Percentiles rank a stretch among this genome's conserved stretches.
Conservation (phyloP, 140 eudicot species). For the Flaveria floridana region DNA sequence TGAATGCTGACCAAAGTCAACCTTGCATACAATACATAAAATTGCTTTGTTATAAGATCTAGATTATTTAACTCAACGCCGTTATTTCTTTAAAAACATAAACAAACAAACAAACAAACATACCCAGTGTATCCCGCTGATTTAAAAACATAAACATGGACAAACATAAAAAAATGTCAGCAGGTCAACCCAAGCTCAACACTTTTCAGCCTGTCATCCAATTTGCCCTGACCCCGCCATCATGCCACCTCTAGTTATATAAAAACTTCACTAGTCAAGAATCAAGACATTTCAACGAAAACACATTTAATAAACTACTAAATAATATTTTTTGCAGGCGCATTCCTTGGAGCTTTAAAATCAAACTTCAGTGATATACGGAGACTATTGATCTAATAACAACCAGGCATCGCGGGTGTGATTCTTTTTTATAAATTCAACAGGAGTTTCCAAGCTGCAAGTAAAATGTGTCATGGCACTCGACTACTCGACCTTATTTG, state of each 20-base stretch:
- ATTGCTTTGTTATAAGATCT: neutral
- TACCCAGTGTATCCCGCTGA: too few species aligned
- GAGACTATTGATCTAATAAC: constrained; percentile 53
- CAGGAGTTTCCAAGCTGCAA: constrained; percentile 25
- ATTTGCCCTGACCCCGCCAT: neutral
- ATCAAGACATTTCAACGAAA: neutral
- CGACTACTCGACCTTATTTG: constrained; percentile 23
- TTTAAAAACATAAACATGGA: neutral
- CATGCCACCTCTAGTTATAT: neutral
- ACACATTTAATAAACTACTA: neutral
- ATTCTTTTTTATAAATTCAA: constrained; percentile 35
- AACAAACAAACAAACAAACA: too few species aligned
- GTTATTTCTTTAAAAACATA: neutral
- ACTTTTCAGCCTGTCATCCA: neutral
- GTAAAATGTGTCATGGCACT: constrained; percentile 20
- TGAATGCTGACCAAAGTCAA: neutral
- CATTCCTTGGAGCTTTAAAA: constrained; percentile 57
- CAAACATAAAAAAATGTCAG: neutral
- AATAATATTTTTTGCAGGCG: constrained; percentile 50
- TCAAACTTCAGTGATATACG: constrained; percentile 77
- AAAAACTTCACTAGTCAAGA: neutral
- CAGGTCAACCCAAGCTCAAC: neutral
- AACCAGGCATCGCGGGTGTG: constrained; percentile 14
- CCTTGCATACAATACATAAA: neutral
- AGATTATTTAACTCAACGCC: neutral